Evolutionary conservation across 305 asterid species (phyloP), one percentile per base, ranked within the genome.

Genomic region (Fraxinus sp.): DNA sequence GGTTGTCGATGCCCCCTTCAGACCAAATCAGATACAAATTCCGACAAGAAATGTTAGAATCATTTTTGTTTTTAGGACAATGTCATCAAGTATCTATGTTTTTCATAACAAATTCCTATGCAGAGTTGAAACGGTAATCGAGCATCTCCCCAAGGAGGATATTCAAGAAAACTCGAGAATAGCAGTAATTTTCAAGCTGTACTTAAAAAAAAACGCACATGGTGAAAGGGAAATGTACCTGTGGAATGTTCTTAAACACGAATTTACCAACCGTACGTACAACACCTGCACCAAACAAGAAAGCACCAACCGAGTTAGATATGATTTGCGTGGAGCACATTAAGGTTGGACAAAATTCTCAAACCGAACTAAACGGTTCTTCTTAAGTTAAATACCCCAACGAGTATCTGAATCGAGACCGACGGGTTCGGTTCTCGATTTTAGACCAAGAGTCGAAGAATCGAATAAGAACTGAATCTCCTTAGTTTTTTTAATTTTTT

Each of bases 1-100:
- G 13, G 87, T 87, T 24, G 97, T 89, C 28, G 95, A 89, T 44
- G 97, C 97, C 59, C 97, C 95, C 94, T 88, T 26, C 14, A 57
- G 75, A 66, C 70, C 41, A 24, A 49, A 49, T 49, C 62, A 49
- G 16, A 71, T 55, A n/a, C 36, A 52, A 9, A 77, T 55, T 9
- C 35, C 22, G 10, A 77, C 59, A 20, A 44, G 4, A 20, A 41
- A 20, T 20, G 13, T 66, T 24, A 22, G 35, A 24, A 66, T 9
- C 36, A 66, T 3, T 24, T 26, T 11, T 62, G 66, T 62, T 22
- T 26, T 64, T 22, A 22, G 35, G 30, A 64, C 73, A 64, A 64
- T 64, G 33, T 26, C 73, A 66, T 66, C 36, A 66, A 66, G 73
- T 26, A 64, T 24, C 30, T 9, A 24, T 24, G 72, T 64, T 64